Conservation (phyloP, 2,329 filamentous ascomycete genomes). For the Geosmithia putterillii region DNA sequence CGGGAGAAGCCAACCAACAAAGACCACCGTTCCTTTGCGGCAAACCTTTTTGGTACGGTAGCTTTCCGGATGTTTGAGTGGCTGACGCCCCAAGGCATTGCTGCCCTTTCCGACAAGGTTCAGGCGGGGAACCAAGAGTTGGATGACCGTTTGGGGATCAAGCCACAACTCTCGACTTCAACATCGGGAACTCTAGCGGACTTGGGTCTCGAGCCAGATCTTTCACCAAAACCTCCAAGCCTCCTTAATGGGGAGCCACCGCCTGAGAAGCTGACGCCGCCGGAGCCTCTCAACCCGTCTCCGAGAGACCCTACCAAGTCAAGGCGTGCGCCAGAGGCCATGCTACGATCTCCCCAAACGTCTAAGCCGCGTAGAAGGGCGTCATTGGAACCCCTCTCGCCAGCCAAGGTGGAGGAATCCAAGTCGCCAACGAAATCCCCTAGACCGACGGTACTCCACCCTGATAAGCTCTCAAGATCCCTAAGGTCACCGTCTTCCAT, state of each 20-base stretch:
- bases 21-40: constrained; percentile 48
- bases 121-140: background rate
- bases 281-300: constrained; percentile 2
- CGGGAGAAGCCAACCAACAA: constrained; percentile 23
- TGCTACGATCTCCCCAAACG: constrained; percentile 3
- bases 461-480: constrained; percentile 21
- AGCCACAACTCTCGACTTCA: background rate
- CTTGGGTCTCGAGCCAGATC: background rate
- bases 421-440: constrained; percentile 16
- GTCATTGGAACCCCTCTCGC: constrained; percentile 17
- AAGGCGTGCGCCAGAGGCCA: constrained; percentile 1
- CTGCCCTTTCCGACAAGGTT: constrained; percentile 29
- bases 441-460: constrained; percentile 14
- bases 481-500: constrained; percentile 14
- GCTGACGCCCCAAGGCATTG: constrained; percentile 48
- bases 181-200: constrained; percentile 1
- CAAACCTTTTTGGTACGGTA: constrained; percentile 51
- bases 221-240: background rate
- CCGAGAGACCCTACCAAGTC: constrained; percentile 2
- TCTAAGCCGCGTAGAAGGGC: constrained; percentile 15
- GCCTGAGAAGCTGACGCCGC: constrained; percentile 2
- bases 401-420: constrained; percentile 14
- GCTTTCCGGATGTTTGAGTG: constrained; percentile 61
- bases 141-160: background rate
- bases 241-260: constrained; percentile 2